Conservation (phyloP, 371 early-diverging fungal genomes). For the Mortierella sp. region DNA sequence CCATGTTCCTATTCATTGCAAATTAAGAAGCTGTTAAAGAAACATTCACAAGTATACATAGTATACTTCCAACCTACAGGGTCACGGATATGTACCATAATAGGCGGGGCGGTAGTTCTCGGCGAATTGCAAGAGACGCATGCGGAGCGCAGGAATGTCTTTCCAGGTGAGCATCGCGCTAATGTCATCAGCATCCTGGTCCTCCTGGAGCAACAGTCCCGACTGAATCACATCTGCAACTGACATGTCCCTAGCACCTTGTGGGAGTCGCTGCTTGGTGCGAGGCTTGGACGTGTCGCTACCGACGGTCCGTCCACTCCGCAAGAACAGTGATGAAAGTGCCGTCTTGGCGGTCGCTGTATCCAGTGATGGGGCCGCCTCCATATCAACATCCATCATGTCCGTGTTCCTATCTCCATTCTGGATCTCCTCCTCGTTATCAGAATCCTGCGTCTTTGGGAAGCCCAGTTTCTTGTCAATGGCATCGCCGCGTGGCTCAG, state of each 20-base stretch:
- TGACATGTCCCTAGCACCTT: constrained; percentile 38
- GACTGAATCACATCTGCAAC: constrained; percentile 28
- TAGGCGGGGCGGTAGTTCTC: constrained; percentile 86
- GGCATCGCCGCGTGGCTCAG: constrained; percentile 26
- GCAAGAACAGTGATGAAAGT: constrained; percentile 19
- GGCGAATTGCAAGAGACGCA: constrained; percentile 80
- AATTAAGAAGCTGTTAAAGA: not conserved
- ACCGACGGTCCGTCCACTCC: not conserved
- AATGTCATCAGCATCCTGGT: constrained; percentile 44
- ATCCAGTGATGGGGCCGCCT: not conserved
- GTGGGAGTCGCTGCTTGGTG: constrained; percentile 35
- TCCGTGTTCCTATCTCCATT: not conserved
- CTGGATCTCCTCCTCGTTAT: constrained; percentile 5
- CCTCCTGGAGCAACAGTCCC: constrained; percentile 35
- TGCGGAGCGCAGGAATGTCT: constrained; percentile 61
- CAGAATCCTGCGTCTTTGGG: not conserved
- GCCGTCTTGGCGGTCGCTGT: constrained; percentile 11
- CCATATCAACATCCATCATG: constrained; percentile 24
- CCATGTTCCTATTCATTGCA: constrained; percentile 73
- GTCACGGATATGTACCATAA: constrained; percentile 65
- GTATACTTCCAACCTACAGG: not conserved
- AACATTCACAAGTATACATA: not conserved
- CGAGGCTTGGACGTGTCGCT: constrained; percentile 7
- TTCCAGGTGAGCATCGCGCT: constrained; percentile 48
- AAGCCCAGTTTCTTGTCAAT: constrained; percentile 43